Percentiles rank a stretch among this genome's conserved stretches.
These are phyloP conservation scores for Fusarium mangiferae DNA, from an alignment of 2,329 filamentous ascomycete species.

Conservation along the genomic window DNA sequence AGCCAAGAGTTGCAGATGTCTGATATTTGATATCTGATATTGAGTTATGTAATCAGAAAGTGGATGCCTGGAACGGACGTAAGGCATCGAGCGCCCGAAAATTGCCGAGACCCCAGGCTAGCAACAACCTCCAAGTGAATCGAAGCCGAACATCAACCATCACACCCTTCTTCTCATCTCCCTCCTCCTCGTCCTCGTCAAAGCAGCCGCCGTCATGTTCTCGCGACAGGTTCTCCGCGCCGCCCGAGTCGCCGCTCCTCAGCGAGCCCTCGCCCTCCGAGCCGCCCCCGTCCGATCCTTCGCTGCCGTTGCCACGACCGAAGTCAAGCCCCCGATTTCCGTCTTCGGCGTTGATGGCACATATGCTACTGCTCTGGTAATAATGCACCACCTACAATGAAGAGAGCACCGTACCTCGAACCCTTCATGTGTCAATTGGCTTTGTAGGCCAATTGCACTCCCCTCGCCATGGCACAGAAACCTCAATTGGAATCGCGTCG, in stretches of 20 bases:
- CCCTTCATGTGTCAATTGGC: constrained; percentile 34
- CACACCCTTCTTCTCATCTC: constrained; percentile 25
- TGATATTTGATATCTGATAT: neutral
- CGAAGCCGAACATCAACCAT: constrained; percentile 38
- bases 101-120: constrained; percentile 51
- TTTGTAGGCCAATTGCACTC: constrained; percentile 10
- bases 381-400: constrained; percentile 62
- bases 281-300: constrained; percentile 76
- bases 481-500: constrained; percentile 39
- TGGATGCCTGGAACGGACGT: constrained; percentile 51
- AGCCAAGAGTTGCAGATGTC: neutral
- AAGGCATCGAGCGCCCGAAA: constrained; percentile 56
- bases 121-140: constrained; percentile 50
- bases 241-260: constrained; percentile 67
- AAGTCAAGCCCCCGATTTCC: constrained; percentile 85
- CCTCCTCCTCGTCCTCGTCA: constrained; percentile 9
- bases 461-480: constrained; percentile 32
- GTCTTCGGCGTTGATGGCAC: constrained; percentile 97
- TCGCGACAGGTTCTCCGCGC: constrained; percentile 69
- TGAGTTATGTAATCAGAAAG: constrained; percentile 46
- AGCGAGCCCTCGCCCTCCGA: constrained; percentile 59
- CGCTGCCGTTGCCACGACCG: constrained; percentile 76
- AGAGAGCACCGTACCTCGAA: neutral
- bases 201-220: constrained; percentile 58
- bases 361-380: constrained; percentile 98